Conservation (phyloP, 768 basidiomycete genomes). For the Fistulinella prunicolor region DNA sequence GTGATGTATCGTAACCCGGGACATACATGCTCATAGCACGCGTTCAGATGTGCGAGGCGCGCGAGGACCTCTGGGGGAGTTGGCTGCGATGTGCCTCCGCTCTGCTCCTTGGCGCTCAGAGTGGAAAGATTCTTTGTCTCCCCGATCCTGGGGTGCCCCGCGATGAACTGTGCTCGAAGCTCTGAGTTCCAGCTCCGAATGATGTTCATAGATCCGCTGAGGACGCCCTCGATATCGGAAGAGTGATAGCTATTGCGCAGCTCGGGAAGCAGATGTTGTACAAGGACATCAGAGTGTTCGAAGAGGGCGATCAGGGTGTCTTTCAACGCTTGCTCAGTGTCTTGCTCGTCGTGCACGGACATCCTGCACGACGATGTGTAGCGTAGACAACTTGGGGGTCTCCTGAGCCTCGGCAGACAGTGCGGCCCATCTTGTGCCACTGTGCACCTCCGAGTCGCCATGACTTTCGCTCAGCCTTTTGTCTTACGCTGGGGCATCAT, state of each 20-base stretch:
- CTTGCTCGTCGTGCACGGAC: background rate
- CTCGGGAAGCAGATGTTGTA: constrained; percentile 50
- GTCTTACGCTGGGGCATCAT: constrained; percentile 83
- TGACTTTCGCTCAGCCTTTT: constrained; percentile 32
- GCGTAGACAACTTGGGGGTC: too few species aligned
- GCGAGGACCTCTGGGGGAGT: constrained; percentile 74
- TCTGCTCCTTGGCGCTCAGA: constrained; percentile 81
- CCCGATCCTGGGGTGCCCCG: constrained; percentile 88
- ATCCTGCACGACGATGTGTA: constrained; percentile 4
- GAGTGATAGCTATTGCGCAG: constrained; percentile 36
- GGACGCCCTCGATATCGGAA: constrained; percentile 50
- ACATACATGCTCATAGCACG: constrained; percentile 69
- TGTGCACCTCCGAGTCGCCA: too few species aligned
- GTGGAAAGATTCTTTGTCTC: constrained; percentile 71
- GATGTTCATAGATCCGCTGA: constrained; percentile 48
- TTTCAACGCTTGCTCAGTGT: constrained; percentile 25
- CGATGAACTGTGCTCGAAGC: constrained; percentile 63
- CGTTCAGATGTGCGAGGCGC: constrained; percentile 73
- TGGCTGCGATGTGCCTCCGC: constrained; percentile 39
- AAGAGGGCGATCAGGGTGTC: constrained; percentile 47
- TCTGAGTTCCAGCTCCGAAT: constrained; percentile 52
- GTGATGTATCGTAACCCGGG: constrained; percentile 85
- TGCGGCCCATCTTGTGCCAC: too few species aligned
- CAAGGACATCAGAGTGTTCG: constrained; percentile 64
- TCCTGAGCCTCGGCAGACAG: too few species aligned